Base-by-base conservation (phyloP, 2,329 filamentous ascomycete species). In the Neopestalotiopsis sp. region DNA sequence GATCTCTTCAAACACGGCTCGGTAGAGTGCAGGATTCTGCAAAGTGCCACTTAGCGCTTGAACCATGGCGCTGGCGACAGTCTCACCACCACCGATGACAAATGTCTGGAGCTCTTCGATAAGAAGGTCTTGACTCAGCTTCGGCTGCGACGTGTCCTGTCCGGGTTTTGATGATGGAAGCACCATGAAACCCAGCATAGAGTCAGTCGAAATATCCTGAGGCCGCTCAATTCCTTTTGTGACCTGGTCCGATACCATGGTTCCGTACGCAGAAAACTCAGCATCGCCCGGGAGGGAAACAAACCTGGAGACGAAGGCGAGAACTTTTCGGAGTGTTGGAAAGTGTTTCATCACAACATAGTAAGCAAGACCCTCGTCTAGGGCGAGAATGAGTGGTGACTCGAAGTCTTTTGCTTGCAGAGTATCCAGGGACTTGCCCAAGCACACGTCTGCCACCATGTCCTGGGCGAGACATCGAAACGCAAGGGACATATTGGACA, bases 31-130 rank as follows among this genome's bases (percentile, higher is more conserved):
- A 0, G 79, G 77, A 1, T 78, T 70, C 38, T 80, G 74, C 4
- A 85, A 74, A 30, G 85, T 67, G 64, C 84, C 76, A 68, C 79
- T 84, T 1, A 77, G 77, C 0, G 82, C 83, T 10, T 81, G 71
- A 75, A 81, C 81, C 10, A 84, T 71, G 1, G 82, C 78, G 57
- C 80, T 81, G 1, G 79, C 83, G 6, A 80, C 79, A 0, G 84
- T 85, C 67, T 86, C 83, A 13, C 78, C 78, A 13, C 84, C 85
- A 9, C 79, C 84, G 70, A 85, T 85, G 71, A 86, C 76, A 62
- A 86, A 76, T 0, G 81, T 80, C 53, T 58, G 53, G 53, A 58
- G 53, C 28, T 58, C 53, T 12, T 58, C 53, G 53, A 58, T n/a
- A 9, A 58, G 53, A n/a, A 58, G 53, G 28, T 58, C 53, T 14